Base-by-base conservation (phyloP, 495 filamentous ascomycete species). In the Aeminium ludgeri region DNA sequence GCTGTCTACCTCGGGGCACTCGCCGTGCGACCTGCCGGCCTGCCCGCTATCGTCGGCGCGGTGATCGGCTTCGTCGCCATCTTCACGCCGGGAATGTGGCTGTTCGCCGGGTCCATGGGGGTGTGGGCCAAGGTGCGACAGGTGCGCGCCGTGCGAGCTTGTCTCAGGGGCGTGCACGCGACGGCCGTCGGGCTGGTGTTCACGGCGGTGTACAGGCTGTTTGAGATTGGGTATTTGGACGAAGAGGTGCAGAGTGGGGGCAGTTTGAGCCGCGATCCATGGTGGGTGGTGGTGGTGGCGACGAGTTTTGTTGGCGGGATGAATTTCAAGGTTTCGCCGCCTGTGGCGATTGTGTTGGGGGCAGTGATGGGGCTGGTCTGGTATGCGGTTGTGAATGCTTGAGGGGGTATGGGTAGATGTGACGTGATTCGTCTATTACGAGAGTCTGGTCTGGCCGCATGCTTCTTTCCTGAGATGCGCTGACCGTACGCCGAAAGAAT, bases 171-270 rank as follows among this genome's bases (percentile, higher is more conserved):
- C 0, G 56, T 86, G 7, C 86, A 86, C 56, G 82, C 83, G 0
- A 66, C 71, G 0, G 83, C 82, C 0, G 77, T 86, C 0, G 82
- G 83, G 0, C 46, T 87, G 45, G 78, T 87, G 4, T 91, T 80
- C 48, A 85, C 82, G 12, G 82, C 83, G 13, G 82, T 91, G n/a
- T 87, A 91, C 47, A 63, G 80, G 23, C 66, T 91, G 17, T 86
- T 80, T 74, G 63, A 78, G 59, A 79, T 85, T 46, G 83, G 83
- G 0, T 82, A 73, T 53, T 53, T 87, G 34, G 76, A 69, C 15
- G 55, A 68, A 28, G 33, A 52, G 17, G 41, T 48, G 1, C 59
- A 53, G 27, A 51, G 49, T 10, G 80, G 78, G 1, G 61, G 56
- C 41, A 76, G 70, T 56, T 54, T 84, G 46, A 76, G 63, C 0